Conservation (phyloP, 192 early-diverging fungal species). For the Linnemannia zychae region DNA sequence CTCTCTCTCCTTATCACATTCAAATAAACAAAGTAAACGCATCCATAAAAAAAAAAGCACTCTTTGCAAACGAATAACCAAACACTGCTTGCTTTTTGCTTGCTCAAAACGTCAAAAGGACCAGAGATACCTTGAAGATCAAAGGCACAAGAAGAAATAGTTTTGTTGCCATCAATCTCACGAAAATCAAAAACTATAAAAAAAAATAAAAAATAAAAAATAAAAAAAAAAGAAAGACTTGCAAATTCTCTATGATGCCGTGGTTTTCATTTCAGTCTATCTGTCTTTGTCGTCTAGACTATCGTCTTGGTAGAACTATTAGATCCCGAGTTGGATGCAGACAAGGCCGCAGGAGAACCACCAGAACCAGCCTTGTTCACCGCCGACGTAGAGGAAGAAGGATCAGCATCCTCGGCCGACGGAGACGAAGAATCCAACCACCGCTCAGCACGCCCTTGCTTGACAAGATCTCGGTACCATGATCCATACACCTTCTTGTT, state of each 20-base stretch:
- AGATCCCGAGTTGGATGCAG: background rate
- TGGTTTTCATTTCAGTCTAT: no score
- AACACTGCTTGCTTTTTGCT: no score
- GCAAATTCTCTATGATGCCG: background rate
- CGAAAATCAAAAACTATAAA: background rate
- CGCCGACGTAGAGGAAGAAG: background rate
- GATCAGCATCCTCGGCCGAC: background rate
- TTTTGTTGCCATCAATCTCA: background rate
- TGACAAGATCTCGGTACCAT: slow-evolving; percentile 52
- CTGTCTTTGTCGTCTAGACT: background rate
- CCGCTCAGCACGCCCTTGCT: slow-evolving; percentile 41
- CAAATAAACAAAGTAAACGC: background rate
- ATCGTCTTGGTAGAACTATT: background rate
- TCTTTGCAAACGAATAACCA: no score
- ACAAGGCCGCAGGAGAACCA: background rate
- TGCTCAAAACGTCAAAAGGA: no score
- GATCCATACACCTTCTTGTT: slow-evolving; percentile 56
- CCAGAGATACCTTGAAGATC: background rate
- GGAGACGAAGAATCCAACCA: slow-evolving; percentile 25
- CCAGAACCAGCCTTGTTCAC: background rate
- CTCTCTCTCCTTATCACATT: background rate
- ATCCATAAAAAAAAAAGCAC: slow-evolving; percentile 11
- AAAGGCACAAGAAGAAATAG: background rate
- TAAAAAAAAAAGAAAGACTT: background rate
- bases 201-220: background rate